A percentile compares a stretch with the other conserved stretches of the same genome.
Evolutionary conservation across 2,329 filamentous ascomycete species (phyloP).

Genomic region (Fusarium sp.): DNA sequence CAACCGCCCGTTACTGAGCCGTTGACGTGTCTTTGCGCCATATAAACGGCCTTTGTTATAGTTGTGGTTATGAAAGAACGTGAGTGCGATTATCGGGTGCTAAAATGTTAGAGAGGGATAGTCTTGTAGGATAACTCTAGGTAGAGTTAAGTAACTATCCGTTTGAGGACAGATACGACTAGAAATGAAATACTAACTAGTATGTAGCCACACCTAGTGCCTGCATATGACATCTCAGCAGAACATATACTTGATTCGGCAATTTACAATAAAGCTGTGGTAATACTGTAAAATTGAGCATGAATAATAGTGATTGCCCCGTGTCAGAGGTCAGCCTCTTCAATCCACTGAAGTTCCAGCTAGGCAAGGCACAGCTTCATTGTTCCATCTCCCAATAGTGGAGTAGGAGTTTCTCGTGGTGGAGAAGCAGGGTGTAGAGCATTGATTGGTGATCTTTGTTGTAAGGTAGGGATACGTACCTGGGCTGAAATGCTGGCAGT

Average conservation of each 20-base stretch:
- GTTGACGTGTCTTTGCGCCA: constrained; percentile 31
- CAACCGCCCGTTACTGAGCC: constrained; percentile 20
- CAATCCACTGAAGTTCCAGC: constrained; percentile 30
- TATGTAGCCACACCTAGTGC: not conserved
- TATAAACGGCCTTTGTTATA: constrained; percentile 22
- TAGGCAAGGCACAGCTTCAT: constrained; percentile 23
- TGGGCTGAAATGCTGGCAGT: not conserved
- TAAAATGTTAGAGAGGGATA: not conserved
- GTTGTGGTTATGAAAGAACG: not conserved
- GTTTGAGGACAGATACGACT: not conserved
- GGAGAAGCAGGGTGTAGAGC: not conserved
- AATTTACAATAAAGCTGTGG: constrained; percentile 1
- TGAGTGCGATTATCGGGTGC: not conserved
- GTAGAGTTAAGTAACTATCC: not conserved
- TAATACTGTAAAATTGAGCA: constrained; percentile 15
- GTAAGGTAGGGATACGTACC: constrained; percentile 16
- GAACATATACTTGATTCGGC: constrained; percentile 8
- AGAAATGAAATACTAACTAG: no score
- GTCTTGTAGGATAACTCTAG: not conserved
- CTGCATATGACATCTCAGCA: constrained; percentile 7
- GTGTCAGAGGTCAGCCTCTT: not conserved
- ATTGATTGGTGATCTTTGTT: not conserved
- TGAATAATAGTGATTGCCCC: constrained; percentile 15
- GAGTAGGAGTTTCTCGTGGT: not conserved
- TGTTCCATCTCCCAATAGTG: not conserved